Evolutionary conservation across 768 basidiomycete genomes (phyloP), one percentile per base, ranked within the genome.

Genomic region (Crucibulum laeve): DNA sequence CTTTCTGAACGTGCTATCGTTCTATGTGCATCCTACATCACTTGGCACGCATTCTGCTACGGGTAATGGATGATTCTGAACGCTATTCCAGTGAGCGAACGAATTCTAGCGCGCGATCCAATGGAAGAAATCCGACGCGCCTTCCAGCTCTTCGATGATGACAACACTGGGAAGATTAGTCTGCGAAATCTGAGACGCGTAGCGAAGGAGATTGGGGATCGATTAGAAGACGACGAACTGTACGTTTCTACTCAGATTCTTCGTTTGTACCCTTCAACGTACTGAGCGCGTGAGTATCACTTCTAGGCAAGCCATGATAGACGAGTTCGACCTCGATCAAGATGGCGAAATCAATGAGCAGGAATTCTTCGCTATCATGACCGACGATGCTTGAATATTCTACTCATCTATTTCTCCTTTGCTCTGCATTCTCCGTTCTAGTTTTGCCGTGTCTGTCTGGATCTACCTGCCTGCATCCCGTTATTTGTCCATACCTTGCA

Each of bases 271-370:
- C 7, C n/a, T 19, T 45, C 35, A 14, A 8, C 5, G 10, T 18
- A 2, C n/a, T 26, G 11, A 26, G 10, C 21, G 18, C 49, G 37
- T 51, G 14, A 50, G n/a, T n/a, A n/a, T 40, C 17, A 32, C 23
- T 23, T 40, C 22, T 25, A 97, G 95, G 53, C 93, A 97, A 82
- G 96, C 96, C 18, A 99, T 99, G 96, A 99, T 99, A 58, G 96
- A 99, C 56, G 96, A 99, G 67, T 99, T 99, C 59, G 96, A 99
- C 64, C 80, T 99, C 19, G 96, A 99, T 68, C 86, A 92, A 61
- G 96, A 99, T 53, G 93, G 94, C 22, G 95, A 95, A 69, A 98
- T 98, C 62, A 93, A 83, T 58, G 87, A 94, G 60, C 83, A 90
- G 58, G 96, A 99, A 64, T 98, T 99, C 69, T 82, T 94, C 54